phyloP scores from a whole-genome alignment of 2,329 filamentous ascomycete species.

The Botrytis elliptica region DNA sequence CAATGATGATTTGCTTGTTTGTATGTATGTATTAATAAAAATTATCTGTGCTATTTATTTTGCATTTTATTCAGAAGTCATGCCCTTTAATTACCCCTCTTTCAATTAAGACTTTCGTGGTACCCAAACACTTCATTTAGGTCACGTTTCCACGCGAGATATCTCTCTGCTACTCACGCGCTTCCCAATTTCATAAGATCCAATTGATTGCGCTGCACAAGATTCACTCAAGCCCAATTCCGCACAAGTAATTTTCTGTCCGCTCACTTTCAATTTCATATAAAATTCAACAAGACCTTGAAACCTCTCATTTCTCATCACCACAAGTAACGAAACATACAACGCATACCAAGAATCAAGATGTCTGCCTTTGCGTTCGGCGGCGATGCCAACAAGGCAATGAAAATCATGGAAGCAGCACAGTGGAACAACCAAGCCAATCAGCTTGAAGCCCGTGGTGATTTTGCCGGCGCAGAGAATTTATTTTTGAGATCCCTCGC shows the following conservation, averaged over 20 bases:
- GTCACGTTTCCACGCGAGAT: background rate
- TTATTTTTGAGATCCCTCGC: background rate
- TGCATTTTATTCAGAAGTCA: background rate
- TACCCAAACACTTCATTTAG: background rate
- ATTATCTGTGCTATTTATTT: background rate
- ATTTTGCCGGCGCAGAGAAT: background rate
- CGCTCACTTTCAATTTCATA: accelerated
- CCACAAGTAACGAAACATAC: background rate
- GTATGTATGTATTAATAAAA: no score
- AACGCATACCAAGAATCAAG: background rate
- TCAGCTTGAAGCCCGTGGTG: background rate
- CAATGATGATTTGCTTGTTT: background rate
- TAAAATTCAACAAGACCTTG: background rate
- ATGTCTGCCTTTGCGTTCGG: background rate
- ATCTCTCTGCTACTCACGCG: background rate
- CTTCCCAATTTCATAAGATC: background rate
- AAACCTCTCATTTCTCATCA: background rate
- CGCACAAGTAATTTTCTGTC: background rate
- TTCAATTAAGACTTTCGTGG: background rate
- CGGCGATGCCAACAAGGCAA: no score
- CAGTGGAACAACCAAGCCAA: background rate
- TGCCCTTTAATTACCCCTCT: background rate
- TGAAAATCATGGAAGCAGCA: background rate
- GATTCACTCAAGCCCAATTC: background rate
- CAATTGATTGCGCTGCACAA: background rate